phyloP scores from a whole-genome alignment of 768 basidiomycete genomes.

The Saitozyma podzolica region DNA sequence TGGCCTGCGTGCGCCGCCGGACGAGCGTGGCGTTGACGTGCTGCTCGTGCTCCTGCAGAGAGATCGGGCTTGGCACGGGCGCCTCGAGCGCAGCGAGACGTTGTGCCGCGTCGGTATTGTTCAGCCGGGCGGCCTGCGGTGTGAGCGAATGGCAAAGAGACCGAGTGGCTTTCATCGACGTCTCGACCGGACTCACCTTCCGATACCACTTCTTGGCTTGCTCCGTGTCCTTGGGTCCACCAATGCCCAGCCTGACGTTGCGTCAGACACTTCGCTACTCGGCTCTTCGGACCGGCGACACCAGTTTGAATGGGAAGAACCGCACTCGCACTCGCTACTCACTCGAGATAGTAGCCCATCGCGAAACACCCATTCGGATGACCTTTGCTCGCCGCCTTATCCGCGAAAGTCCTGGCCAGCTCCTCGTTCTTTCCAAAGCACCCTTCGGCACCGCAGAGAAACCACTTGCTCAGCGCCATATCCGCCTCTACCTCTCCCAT shows the following conservation, averaged over 20 bases:
- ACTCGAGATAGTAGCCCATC: slow-evolving; percentile 89
- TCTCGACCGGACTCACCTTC: slow-evolving; percentile 54
- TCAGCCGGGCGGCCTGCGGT: slow-evolving; percentile 68
- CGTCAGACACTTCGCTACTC: not conserved
- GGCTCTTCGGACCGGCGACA: too few species aligned
- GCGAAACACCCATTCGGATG: slow-evolving; percentile 86
- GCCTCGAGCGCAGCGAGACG: slow-evolving; percentile 70
- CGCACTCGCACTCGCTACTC: slow-evolving; percentile 9
- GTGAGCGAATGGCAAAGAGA: too few species aligned
- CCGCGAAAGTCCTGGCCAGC: slow-evolving; percentile 84
- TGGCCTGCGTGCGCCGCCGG: slow-evolving; percentile 72
- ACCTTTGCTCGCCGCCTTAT: slow-evolving; percentile 67
- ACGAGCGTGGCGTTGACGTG: slow-evolving; percentile 79
- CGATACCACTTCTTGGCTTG: slow-evolving; percentile 77
- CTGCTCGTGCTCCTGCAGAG: slow-evolving; percentile 74
- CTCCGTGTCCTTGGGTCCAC: slow-evolving; percentile 58
- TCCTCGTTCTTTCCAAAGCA: slow-evolving; percentile 82
- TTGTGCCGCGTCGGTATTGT: slow-evolving; percentile 75
- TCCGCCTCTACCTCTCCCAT: slow-evolving; percentile 89
- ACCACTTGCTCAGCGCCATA: slow-evolving; percentile 97
- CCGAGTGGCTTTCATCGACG: too few species aligned
- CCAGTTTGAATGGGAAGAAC: too few species aligned
- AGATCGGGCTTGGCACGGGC: slow-evolving; percentile 65
- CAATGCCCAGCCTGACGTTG: slow-evolving; percentile 68
- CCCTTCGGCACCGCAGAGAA: slow-evolving; percentile 76